Base-by-base conservation (phyloP, 257 asterid genomes). In the Scutellaria galericulata region DNA sequence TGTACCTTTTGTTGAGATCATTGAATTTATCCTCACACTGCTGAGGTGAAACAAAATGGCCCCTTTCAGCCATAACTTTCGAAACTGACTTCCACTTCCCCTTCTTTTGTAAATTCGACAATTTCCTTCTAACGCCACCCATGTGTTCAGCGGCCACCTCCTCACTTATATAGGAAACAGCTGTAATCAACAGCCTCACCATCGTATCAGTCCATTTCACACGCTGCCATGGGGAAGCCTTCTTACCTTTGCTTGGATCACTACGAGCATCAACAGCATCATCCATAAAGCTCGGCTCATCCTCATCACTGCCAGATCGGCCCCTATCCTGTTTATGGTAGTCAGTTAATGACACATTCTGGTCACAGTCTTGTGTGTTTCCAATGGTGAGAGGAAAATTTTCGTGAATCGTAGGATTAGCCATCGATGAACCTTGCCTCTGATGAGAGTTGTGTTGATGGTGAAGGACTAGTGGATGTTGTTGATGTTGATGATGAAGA, bases 11-110 rank as follows among this genome's bases (percentile, higher is more conserved):
- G 71, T 92, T 89, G 9, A 92, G 90, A 78, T 92, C 98, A 46
- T 89, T 92, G 81, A 92, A 92, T 77, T 92, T 92, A 73, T 92
- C 97, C 84, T 92, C 97, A n/a, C 97, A 92, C 60, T 92, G 96
- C 73, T 92, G 98, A 7, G 98, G 98, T 0, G 98, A 92, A 69
- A 88, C 96, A 44, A 82, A 82, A 77, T 86, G 89, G 37, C 88
- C 91, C 86, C 97, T 85, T 77, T 89, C 96, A 35, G 96, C 97
- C 95, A 91, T 87, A 48, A 84, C 96, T 60, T 89, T 87, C 0
- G 97, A 91, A 60, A 91, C 90, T 0, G 92, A 86, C 69, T 89
- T 91, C 96, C 96, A 91, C 53, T 91, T 91, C 37, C 95, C 96
- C 64, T 89, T 87, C 60, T 87, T 91, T 50, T 87, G 95, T 35